These are phyloP conservation scores for Letharia columbiana DNA, from an alignment of 495 filamentous ascomycete genomes.

Conservation along the genomic window DNA sequence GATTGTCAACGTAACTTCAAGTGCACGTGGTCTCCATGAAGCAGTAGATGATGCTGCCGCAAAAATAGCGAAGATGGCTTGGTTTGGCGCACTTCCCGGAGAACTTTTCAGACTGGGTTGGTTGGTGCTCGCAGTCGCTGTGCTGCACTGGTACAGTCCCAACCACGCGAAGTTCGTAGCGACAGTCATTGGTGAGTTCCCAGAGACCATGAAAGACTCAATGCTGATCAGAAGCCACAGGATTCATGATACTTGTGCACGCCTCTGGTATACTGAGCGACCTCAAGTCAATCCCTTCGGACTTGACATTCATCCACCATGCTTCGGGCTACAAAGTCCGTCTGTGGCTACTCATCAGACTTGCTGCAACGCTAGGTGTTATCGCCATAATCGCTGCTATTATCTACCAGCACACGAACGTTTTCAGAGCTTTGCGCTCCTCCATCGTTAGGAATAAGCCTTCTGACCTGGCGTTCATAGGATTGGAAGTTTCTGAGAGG, in stretches of 20 bases:
- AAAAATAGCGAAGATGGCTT: constrained; percentile 30
- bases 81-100: constrained; percentile 15
- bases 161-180: neutral
- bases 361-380: neutral
- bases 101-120: constrained; percentile 13
- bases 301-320: neutral
- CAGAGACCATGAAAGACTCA: neutral
- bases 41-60: constrained; percentile 35
- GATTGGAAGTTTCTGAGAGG: neutral
- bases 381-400: neutral
- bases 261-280: neutral
- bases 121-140: constrained; percentile 1
- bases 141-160: neutral
- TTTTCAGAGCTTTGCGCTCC: neutral
- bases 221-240: neutral
- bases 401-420: neutral
- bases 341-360: neutral
- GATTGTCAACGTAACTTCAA: constrained; percentile 32
- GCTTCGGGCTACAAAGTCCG: neutral
- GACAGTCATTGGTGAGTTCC: neutral
- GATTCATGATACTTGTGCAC: neutral
- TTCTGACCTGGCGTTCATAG: neutral
- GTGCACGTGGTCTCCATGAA: constrained; percentile 36
- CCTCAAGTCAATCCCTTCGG: neutral
- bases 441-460: neutral